Evolutionary conservation across 2,329 filamentous ascomycete genomes (phyloP).

Genomic region (Colletotrichum tofieldiae): DNA sequence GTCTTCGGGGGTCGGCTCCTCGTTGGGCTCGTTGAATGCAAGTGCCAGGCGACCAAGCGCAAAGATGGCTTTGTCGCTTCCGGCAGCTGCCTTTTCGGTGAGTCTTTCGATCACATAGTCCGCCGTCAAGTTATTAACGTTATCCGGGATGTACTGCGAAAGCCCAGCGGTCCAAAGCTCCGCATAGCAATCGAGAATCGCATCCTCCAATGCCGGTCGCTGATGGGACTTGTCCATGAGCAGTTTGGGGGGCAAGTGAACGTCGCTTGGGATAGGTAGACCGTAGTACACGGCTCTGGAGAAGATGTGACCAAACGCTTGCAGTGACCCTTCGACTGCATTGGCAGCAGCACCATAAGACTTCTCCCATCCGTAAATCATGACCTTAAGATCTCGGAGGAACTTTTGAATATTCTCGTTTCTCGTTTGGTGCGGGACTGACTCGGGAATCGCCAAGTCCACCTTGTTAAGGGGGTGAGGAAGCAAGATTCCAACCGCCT

Average conservation of each 20-base stretch:
- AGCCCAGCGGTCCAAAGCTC: conserved; percentile 65
- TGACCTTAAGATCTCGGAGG: conserved; percentile 52
- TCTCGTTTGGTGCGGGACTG: conserved; percentile 47
- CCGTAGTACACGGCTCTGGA: conserved; percentile 64
- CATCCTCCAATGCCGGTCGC: conserved; percentile 58
- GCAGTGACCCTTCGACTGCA: conserved; percentile 62
- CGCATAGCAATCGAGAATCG: conserved; percentile 61
- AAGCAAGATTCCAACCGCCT: conserved; percentile 82
- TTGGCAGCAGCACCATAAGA: conserved; percentile 61
- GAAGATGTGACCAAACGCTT: conserved; percentile 61
- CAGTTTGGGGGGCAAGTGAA: conserved; percentile 51
- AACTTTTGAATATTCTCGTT: conserved; percentile 37
- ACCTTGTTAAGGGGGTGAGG: conserved; percentile 70
- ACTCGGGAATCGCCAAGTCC: conserved; percentile 53
- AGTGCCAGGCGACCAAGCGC: conserved; percentile 84
- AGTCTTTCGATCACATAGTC: conserved; percentile 74
- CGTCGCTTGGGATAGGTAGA: conserved; percentile 47
- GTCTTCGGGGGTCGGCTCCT: conserved; percentile 45
- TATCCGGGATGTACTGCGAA: conserved; percentile 46
- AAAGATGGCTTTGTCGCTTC: conserved; percentile 86
- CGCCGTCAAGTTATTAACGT: conserved; percentile 49
- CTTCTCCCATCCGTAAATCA: conserved; percentile 63
- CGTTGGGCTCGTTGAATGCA: conserved; percentile 63
- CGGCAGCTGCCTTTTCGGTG: conserved; percentile 79
- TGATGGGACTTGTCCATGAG: conserved; percentile 48